Base-by-base conservation (phyloP, 1,139 yeast species). In the Sugiyamaella japonica region DNA sequence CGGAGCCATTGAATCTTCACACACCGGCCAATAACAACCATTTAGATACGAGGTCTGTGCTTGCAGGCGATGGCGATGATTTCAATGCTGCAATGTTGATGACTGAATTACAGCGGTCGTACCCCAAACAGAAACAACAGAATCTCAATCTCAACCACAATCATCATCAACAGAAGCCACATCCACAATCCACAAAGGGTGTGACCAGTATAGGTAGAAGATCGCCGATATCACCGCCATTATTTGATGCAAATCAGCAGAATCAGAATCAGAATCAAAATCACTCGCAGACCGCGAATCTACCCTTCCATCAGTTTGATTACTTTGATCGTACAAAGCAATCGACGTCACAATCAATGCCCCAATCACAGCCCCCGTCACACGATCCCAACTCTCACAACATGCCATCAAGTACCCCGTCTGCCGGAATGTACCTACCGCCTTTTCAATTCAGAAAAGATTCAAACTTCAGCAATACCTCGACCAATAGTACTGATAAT, bases 11-110 rank as follows among this genome's bases (percentile, higher is more conserved):
- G 31, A 45, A 17, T 34, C n/a, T 45, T 7, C 41, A 32, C 8
- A 4, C 54, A n/a, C 39, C 54, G 17, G 15, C 51, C 34, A 29
- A 28, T 39, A 40, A 29, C 34, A 29, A 29, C 7, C 10, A 29
- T 12, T 29, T 10, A 3, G 34, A 54, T 61, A 17, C 50, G 36
- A 97, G 97, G 90, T 32, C 42, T 9, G 46, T 23, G 12, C n/a
- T 34, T 23, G 49, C 29, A n/a, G 55, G 41, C 29, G 40, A 50
- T 17, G 64, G 58, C 17, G 63, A 56, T 23, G 68, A 64, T 38
- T 57, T 64, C 48, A 61, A 60, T 38, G 66, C 66, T 10, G 68
- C 68, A 5, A 52, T 65, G 37, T 57, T 66, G 42, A 66, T 66
- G 67, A 66, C 69, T 1, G 68, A 66, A 54, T 58, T 66, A 29